Evolutionary conservation across 768 basidiomycete genomes (phyloP), one percentile per base, ranked within the genome.

Genomic region (Solioccasus polychromus): DNA sequence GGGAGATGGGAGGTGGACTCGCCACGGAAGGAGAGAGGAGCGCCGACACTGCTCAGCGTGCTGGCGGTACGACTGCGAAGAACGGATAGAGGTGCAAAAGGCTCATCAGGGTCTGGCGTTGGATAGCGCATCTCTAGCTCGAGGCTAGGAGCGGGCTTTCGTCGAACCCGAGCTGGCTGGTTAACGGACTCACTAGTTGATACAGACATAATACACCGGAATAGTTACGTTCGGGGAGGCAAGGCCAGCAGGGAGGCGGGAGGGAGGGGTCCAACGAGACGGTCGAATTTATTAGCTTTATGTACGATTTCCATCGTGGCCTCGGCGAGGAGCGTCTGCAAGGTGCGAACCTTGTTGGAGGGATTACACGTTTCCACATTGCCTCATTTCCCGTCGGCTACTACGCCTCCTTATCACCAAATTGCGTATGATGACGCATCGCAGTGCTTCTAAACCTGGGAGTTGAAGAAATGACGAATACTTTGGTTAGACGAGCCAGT

Each of bases 1-100:
- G 66, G 68, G 37, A 67, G 63, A 36, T 63, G 57, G 1, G 67
- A 55, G 7, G 49, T 67, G 28, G 57, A 58, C 43, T 59, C 55
- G 34, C 67, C 62, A 19, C 55, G 56, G 39, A 68, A 68, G 7
- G 59, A 59, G 41, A 60, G 50, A 11, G 66, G 63, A 17, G 63
- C 48, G 28, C 52, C 55, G 8, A 42, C 41, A 31, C 48, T 63
- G 28, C 66, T 65, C 38, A 71, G 63, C 15, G 68, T 65, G 17
- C 70, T 70, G 51, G 73, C 75, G 5, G 78, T 76, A 44, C 83
- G 76, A 48, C 72, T 76, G 39, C 85, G 78, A 22, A 88, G 71
- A 20, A 79, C 78, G 57, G 78, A 76, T 34, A 88, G 76, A 0
- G 85, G 78, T 5, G 80, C 84, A 51, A 86, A 86, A 2, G 85